Base-by-base conservation (phyloP, 345 rosid genomes). In the Adansonia digitata region DNA sequence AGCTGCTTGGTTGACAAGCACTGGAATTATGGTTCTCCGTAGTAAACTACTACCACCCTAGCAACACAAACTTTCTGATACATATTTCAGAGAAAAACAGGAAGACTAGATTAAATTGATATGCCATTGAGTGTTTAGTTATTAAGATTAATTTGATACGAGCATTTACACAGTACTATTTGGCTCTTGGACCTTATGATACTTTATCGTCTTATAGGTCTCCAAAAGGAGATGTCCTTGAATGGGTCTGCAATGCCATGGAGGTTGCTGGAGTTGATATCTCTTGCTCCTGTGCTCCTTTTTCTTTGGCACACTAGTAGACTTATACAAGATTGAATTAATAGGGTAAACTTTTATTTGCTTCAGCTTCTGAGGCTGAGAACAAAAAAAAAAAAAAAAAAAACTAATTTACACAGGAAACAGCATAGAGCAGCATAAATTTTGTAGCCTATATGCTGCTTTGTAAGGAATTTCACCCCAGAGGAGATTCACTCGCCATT, bases 221-320 rank as follows among this genome's bases (percentile, higher is more conserved):
- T 81, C 97, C 92, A 0, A 77, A 80, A 75, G 94, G 97, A 4
- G 89, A 89, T 67, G 85, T 91, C 66, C 97, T 94, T 7, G 77
- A 86, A 40, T 89, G 97, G 97, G 97, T 91, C 69, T 82, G 89
- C 85, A 91, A 89, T 76, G 97, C 97, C 83, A 89, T 88, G 97
- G 94, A 91, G 67, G 91, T 86, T 53, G 94, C 97, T 42, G 94
- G 87, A 77, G 78, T 91, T 26, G 90, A 89, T 52, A 89, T 91
- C 43, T 83, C 94, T 12, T 78, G 86, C 2, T 89, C 94, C 76
- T 88, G 91, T 39, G 68, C 79, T 63, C 71, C 79, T 34, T 62
- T 74, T 42, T n/a, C n/a, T n/a, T n/a, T n/a, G n/a, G n/a, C n/a
- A n/a, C n/a, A n/a, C n/a, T n/a, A n/a, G n/a, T n/a, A n/a, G n/a